Base-by-base conservation (phyloP, 148 eudicot genomes). In the Rhododendron simsii region DNA sequence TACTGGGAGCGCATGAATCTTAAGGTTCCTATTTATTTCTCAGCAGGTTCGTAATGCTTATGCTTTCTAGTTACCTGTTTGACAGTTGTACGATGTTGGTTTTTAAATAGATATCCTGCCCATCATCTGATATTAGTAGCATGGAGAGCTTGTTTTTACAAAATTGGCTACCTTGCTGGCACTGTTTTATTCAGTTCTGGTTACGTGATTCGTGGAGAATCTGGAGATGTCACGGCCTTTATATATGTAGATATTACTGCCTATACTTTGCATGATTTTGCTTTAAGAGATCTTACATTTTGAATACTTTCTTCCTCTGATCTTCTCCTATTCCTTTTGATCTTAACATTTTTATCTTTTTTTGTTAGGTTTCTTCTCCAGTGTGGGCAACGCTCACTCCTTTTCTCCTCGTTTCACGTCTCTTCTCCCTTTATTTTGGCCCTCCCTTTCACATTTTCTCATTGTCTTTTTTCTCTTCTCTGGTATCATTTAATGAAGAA, bases 1-100 rank as follows among this genome's bases (percentile, higher is more conserved):
- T 97, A 93, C 61, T 97, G 99, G 99, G 95, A 94, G 93, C 90
- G 94, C 84, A 95, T 93, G 98, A 94, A 94, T 91, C 87, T 98
- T 35, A 89, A 93, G 88, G 96, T 93, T 88, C 98, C 99, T 44
- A 94, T 98, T 84, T 95, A 98, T 90, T 94, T 95, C 90, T 95
- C 99, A 57, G 92, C 98, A 92, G 99, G 99, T 97, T 74, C 23
- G 73, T 53, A 48, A 48, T 84, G 28, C 74, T 51, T 80, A 76
- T 65, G 51, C 51, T 85, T 71, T 83, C 44, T 80, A 28, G 11
- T 87, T 55, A 33, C 37, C 81, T 51, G 20, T 87, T 77, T 37
- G 7, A 39, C 14, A 76, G 15, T 82, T 67, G 20, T 41, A 33
- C 59, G 2, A 30, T 78, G 53, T 55, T 65, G 23, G 12, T 65